These are phyloP conservation scores for Zygnema cylindricum DNA, from an alignment of 139 green algal species.

Conservation along the genomic window DNA sequence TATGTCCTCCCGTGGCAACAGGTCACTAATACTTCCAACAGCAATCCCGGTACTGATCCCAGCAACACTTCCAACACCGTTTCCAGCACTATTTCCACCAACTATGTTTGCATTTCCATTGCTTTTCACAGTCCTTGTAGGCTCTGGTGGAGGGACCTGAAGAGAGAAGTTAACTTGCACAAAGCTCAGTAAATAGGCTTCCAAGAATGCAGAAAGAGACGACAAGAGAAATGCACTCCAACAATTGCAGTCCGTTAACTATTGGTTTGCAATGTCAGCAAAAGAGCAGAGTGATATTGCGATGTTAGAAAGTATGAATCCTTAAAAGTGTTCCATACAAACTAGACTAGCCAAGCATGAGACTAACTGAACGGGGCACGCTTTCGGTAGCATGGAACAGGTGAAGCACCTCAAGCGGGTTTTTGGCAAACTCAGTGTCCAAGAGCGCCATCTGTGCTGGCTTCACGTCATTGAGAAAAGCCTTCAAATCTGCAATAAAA, in stretches of 20 bases:
- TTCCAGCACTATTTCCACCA: too few species aligned
- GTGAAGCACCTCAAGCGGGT: conserved; percentile 71
- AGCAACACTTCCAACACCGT: too few species aligned
- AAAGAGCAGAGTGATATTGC: too few species aligned
- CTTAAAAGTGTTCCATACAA: too few species aligned
- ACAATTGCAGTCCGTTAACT: too few species aligned
- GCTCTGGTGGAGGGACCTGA: neutral
- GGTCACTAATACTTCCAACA: neutral
- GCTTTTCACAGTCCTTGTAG: neutral
- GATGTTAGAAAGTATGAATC: too few species aligned
- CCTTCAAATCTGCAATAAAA: conserved; percentile 59
- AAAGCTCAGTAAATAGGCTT: neutral
- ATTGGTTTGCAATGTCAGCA: too few species aligned
- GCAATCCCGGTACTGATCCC: too few species aligned
- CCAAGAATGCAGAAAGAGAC: neutral
- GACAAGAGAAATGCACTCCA: neutral
- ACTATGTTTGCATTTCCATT: neutral
- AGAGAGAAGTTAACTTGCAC: neutral
- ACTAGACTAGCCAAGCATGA: too few species aligned
- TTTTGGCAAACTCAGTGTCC: conserved; percentile 84
- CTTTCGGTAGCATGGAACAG: too few species aligned
- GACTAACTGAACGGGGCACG: too few species aligned
- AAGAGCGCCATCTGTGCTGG: conserved; percentile 87
- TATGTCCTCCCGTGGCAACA: conserved; percentile 56
- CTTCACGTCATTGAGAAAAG: conserved; percentile 84